Evolutionary conservation across 306 rosid genomes (phyloP).

Genomic region (Hippophae tibetana): DNA sequence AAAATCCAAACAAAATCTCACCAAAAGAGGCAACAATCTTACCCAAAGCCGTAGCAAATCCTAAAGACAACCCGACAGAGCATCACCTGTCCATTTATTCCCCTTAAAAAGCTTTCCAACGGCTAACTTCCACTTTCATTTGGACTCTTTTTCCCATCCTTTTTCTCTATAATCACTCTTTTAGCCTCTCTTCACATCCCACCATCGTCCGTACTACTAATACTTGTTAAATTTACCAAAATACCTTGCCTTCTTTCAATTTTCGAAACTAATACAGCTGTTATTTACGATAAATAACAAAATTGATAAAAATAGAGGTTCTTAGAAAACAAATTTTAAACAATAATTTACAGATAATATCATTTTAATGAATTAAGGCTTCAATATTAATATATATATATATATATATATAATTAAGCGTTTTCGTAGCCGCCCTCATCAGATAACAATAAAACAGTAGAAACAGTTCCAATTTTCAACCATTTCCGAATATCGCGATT

Average conservation of each 20-base stretch:
- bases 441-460: too few species aligned
- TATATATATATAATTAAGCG: too few species aligned
- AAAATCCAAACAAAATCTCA: constrained; percentile 21
- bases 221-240: constrained; percentile 10
- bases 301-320: too few species aligned
- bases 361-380: too few species aligned
- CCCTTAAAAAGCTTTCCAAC: constrained; percentile 26
- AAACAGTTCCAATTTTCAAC: too few species aligned
- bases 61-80: constrained; percentile 27
- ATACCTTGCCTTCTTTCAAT: constrained; percentile 30
- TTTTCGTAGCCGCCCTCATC: too few species aligned
- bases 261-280: constrained; percentile 20
- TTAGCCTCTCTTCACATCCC: constrained; percentile 31
- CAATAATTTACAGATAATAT: too few species aligned
- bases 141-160: constrained; percentile 27
- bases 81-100: constrained; percentile 29
- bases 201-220: constrained; percentile 20
- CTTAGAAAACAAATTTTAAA: too few species aligned
- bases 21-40: constrained; percentile 28
- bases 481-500: too few species aligned
- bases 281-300: background rate
- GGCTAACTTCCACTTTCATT: constrained; percentile 31
- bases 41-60: constrained; percentile 26
- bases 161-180: constrained; percentile 18
- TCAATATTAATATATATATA: too few species aligned